Evolutionary conservation across 2,329 filamentous ascomycete species (phyloP).

Genomic region (Phaeosphaeriaceae sp.): DNA sequence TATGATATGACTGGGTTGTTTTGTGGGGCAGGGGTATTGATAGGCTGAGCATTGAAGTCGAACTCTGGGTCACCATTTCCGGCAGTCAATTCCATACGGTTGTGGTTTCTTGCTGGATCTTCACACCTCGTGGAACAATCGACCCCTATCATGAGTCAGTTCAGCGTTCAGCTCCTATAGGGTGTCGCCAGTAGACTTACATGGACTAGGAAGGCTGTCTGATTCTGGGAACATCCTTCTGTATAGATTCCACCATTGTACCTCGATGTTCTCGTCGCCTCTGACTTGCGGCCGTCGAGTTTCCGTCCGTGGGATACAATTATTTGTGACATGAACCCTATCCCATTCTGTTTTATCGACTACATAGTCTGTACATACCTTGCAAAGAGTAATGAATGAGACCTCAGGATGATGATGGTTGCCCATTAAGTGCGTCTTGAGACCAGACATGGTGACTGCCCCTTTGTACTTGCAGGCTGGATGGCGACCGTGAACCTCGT

Average conservation of each 20-base stretch:
- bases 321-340: not conserved
- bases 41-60: no score
- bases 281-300: not conserved
- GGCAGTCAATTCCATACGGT: no score
- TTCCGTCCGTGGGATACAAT: not conserved
- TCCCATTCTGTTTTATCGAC: not conserved
- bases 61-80: no score
- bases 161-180: not conserved
- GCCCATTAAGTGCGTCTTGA: not conserved
- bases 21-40: no score
- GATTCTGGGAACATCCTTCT: not conserved
- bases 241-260: not conserved
- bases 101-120: no score
- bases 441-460: not conserved
- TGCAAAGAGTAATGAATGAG: not conserved
- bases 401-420: not conserved
- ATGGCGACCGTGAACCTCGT: not conserved
- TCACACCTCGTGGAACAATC: no score
- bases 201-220: not conserved
- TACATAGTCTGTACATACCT: not conserved
- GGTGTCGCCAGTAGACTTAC: not conserved
- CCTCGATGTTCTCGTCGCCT: not conserved
- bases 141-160: not conserved
- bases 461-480: not conserved
- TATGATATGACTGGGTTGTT: no score